phyloP scores from a whole-genome alignment of 768 basidiomycete genomes.

The Dictyophora rubrovolvata region DNA sequence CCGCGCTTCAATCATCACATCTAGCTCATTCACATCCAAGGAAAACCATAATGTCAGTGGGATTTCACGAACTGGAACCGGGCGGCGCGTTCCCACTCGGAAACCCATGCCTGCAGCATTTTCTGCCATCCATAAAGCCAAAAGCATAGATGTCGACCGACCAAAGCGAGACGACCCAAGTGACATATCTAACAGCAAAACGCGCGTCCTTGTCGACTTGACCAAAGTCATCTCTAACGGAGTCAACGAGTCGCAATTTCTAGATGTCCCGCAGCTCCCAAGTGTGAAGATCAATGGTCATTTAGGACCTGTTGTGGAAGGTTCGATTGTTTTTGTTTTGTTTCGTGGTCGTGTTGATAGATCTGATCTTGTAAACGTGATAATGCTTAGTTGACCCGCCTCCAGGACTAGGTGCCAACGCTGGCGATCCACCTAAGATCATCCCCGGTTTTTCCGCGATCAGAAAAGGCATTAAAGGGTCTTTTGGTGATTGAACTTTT shows the following conservation, averaged over 20 bases:
- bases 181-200: conserved; percentile 8
- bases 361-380: background rate
- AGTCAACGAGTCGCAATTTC: conserved; percentile 15
- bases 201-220: conserved; percentile 10
- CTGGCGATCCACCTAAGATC: conserved; percentile 17
- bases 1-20: conserved; percentile 8
- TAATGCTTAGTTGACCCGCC: background rate
- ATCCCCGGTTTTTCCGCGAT: conserved; percentile 35
- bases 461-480: conserved; percentile 63
- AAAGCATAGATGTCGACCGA: conserved; percentile 9
- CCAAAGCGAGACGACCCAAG: conserved; percentile 2
- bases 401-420: conserved; percentile 1
- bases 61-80: background rate
- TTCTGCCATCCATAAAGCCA: conserved; percentile 11
- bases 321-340: background rate
- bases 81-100: conserved; percentile 3
- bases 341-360: background rate
- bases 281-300: background rate
- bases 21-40: conserved; percentile 8
- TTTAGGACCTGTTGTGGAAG: conserved; percentile 5
- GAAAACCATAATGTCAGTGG: background rate
- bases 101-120: conserved; percentile 26
- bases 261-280: background rate
- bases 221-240: background rate
- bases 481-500: conserved; percentile 45